Conservation (phyloP, 1,139 yeast genomes). For the Hansenula anomala region DNA sequence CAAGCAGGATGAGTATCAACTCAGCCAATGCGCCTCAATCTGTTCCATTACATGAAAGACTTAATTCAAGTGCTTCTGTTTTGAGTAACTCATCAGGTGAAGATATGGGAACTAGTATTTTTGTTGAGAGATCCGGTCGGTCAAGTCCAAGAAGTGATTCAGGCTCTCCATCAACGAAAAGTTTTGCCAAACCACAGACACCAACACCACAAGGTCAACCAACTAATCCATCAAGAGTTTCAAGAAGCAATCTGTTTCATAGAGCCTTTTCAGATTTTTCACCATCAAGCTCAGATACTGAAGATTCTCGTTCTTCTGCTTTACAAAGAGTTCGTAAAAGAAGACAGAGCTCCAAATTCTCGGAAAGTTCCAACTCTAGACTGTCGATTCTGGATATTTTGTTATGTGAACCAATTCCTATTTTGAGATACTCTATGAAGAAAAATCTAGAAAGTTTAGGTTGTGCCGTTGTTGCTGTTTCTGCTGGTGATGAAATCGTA, state of each 20-base stretch:
- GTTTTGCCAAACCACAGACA: conserved; percentile 16
- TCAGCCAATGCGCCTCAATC: conserved; percentile 13
- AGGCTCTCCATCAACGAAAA: conserved; percentile 20
- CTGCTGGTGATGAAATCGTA: conserved; percentile 78
- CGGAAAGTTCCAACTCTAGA: conserved; percentile 21
- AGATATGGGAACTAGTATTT: conserved; percentile 19
- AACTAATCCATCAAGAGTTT: conserved; percentile 6
- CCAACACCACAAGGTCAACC: conserved; percentile 9
- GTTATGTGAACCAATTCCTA: conserved; percentile 85
- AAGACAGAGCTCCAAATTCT: conserved; percentile 45
- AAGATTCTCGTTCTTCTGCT: conserved; percentile 51
- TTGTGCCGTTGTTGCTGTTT: conserved; percentile 75
- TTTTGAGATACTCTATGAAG: conserved; percentile 65
- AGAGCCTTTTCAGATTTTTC: conserved; percentile 42
- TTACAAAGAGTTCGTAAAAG: conserved; percentile 52
- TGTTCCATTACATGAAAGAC: conserved; percentile 28
- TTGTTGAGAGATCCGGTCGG: conserved; percentile 26
- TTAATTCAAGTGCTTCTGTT: conserved; percentile 29
- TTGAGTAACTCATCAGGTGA: conserved; percentile 37
- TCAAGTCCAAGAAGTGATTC: conserved; percentile 27
- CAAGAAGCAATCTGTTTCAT: conserved; percentile 24
- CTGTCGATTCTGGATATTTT: conserved; percentile 51
- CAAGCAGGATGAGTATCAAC: conserved; percentile 17
- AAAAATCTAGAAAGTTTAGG: conserved; percentile 66
- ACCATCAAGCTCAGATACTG: conserved; percentile 68